These are phyloP conservation scores for Protomyces pachydermus DNA, from an alignment of 1,139 yeast genomes.

Conservation along the genomic window DNA sequence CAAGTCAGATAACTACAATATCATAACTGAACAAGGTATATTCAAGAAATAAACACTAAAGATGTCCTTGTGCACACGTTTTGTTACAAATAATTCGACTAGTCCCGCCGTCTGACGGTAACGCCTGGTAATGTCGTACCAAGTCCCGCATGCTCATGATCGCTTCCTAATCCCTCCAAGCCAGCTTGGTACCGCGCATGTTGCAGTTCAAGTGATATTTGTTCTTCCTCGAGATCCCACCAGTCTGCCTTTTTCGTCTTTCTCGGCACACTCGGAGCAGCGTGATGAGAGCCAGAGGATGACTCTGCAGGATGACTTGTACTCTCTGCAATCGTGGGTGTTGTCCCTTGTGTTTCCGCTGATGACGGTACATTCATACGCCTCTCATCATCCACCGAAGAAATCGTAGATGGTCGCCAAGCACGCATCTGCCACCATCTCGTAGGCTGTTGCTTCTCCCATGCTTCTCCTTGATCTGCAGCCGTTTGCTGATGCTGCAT, in stretches of 20 bases:
- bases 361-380: not conserved
- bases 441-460: not conserved
- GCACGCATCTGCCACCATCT: not conserved
- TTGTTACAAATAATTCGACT: not conserved
- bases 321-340: no score
- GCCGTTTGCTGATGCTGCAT: not conserved
- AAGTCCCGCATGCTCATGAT: not conserved
- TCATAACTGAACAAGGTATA: no score
- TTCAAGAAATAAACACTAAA: no score
- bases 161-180: not conserved
- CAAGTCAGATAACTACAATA: no score
- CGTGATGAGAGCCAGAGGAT: not conserved
- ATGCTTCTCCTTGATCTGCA: not conserved
- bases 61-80: not conserved
- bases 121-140: not conserved
- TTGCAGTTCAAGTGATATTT: not conserved
- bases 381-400: not conserved
- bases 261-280: not conserved
- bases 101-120: not conserved
- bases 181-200: not conserved
- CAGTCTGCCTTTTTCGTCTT: conserved; percentile 6
- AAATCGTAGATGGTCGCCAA: not conserved
- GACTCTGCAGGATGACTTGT: not conserved
- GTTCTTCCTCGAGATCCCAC: conserved; percentile 21
- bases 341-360: not conserved